These are phyloP conservation scores for Neonectria hederae DNA, from an alignment of 2,329 filamentous ascomycete genomes.

Conservation along the genomic window DNA sequence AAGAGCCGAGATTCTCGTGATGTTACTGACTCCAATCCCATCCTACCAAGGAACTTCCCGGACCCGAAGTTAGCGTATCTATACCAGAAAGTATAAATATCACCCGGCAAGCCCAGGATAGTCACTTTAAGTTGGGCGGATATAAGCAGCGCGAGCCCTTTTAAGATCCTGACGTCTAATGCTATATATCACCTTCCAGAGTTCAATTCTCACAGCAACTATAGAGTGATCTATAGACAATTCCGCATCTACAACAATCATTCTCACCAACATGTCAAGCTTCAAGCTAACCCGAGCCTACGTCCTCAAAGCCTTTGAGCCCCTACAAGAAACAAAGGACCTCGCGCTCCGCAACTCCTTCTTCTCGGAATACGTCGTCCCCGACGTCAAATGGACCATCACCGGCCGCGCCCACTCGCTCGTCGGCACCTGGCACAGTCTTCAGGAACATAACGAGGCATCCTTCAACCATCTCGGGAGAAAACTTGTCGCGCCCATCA, in stretches of 20 bases:
- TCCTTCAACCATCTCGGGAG: conserved; percentile 33
- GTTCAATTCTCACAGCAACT: too few species aligned
- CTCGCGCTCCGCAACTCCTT: conserved; percentile 27
- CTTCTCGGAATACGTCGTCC: conserved; percentile 28
- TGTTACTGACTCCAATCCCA: neutral
- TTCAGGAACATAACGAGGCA: conserved; percentile 29
- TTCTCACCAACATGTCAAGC: conserved; percentile 18
- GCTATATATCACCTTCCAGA: too few species aligned
- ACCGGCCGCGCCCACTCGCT: conserved; percentile 38
- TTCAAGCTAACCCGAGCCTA: conserved; percentile 37
- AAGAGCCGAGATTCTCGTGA: neutral
- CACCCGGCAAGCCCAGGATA: neutral
- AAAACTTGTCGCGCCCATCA: conserved; percentile 34
- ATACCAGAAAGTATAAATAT: neutral
- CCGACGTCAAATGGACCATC: conserved; percentile 38
- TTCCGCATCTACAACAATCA: neutral
- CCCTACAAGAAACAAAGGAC: conserved; percentile 31
- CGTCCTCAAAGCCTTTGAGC: conserved; percentile 32
- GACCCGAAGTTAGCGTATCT: neutral
- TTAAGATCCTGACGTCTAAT: too few species aligned
- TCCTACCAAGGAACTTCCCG: conserved; percentile 5
- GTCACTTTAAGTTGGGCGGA: neutral
- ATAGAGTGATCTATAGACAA: neutral
- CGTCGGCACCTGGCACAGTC: conserved; percentile 31
- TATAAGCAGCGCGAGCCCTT: too few species aligned